Percentiles rank a stretch among this genome's conserved stretches.
These are phyloP conservation scores for Lobulomyces angularis DNA, from an alignment of 192 early-diverging fungal species.

Conservation along the genomic window DNA sequence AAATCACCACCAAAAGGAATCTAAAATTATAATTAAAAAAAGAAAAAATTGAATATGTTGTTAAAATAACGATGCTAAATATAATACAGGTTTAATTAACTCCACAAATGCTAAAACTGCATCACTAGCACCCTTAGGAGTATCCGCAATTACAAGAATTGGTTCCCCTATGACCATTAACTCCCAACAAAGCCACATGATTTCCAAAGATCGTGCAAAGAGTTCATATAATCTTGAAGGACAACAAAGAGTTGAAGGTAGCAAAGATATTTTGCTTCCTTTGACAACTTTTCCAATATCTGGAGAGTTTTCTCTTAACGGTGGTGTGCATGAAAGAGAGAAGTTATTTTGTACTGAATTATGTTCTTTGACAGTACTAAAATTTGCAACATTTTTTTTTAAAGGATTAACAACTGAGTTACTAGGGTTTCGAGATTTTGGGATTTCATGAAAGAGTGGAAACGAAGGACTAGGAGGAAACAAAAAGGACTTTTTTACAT, in stretches of 20 bases:
- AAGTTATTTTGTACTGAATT: conserved; percentile 52
- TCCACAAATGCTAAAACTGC: conserved; percentile 74
- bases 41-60: background rate
- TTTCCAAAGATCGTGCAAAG: conserved; percentile 67
- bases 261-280: background rate
- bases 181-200: conserved; percentile 89
- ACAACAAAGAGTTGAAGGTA: conserved; percentile 53
- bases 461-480: conserved; percentile 46
- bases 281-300: background rate
- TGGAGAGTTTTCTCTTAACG: background rate
- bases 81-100: conserved; percentile 76
- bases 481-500: conserved; percentile 5
- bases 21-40: too few species aligned
- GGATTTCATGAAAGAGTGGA: conserved; percentile 56
- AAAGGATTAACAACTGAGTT: background rate
- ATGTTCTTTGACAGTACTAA: conserved; percentile 60
- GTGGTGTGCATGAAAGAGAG: conserved; percentile 47
- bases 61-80: background rate
- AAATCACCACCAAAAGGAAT: conserved; percentile 93
- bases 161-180: conserved; percentile 84
- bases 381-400: conserved; percentile 13
- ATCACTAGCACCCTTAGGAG: conserved; percentile 75
- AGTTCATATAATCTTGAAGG: conserved; percentile 56
- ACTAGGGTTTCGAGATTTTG: conserved; percentile 36
- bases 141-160: conserved; percentile 77